Evolutionary conservation across 192 early-diverging fungal genomes (phyloP).

Genomic region (Allomyces macrogynus): DNA sequence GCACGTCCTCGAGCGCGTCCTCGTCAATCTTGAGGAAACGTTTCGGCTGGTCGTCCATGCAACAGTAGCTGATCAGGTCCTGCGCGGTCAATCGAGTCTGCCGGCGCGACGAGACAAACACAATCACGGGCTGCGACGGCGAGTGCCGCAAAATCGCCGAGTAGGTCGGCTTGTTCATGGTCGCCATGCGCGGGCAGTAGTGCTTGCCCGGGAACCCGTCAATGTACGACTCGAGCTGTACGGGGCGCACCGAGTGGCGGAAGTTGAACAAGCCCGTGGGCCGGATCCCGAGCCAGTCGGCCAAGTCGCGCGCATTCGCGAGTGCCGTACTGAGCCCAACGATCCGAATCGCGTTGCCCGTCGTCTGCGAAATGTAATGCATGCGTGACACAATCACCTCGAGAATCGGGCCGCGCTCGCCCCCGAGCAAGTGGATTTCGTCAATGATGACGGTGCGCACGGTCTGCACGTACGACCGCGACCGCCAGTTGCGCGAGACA

Average conservation of each 20-base stretch:
- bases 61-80: slow-evolving; percentile 84
- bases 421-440: slow-evolving; percentile 93
- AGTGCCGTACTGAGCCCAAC: slow-evolving; percentile 91
- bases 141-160: slow-evolving; percentile 87
- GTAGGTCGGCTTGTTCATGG: slow-evolving; percentile 97
- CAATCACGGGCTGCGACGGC: slow-evolving; percentile 76
- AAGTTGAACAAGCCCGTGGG: slow-evolving; percentile 86
- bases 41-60: slow-evolving; percentile 75
- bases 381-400: slow-evolving; percentile 96
- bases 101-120: slow-evolving; percentile 93
- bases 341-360: slow-evolving; percentile 54
- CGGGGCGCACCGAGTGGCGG: slow-evolving; percentile 86
- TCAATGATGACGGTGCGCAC: slow-evolving; percentile 91
- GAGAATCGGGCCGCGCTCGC: slow-evolving; percentile 88
- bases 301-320: slow-evolving; percentile 88
- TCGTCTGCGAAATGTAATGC: slow-evolving; percentile 84
- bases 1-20: slow-evolving; percentile 47
- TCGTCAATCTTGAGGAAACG: slow-evolving; percentile 66
- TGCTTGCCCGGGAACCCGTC: slow-evolving; percentile 91
- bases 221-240: slow-evolving; percentile 92
- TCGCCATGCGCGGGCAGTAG: slow-evolving; percentile 93
- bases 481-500: slow-evolving; percentile 79
- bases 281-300: slow-evolving; percentile 86
- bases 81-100: slow-evolving; percentile 93
- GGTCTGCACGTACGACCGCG: slow-evolving; percentile 64